phyloP scores from a whole-genome alignment of 192 early-diverging fungal species.

The Linderina pennispora region DNA sequence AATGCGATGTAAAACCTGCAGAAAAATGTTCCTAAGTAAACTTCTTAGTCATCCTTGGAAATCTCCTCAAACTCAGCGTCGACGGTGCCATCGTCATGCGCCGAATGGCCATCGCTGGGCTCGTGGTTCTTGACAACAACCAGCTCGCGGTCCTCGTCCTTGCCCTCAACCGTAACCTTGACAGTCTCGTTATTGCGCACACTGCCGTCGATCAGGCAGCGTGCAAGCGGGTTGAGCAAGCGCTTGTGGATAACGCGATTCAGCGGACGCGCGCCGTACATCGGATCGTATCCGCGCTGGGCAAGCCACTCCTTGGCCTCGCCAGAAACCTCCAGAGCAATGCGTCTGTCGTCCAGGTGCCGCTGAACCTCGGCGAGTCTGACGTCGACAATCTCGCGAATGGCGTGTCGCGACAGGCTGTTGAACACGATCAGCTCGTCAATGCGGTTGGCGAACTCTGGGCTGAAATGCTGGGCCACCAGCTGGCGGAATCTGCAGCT shows the following conservation, averaged over 20 bases:
- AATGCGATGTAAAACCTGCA: background rate
- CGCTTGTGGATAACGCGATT: constrained; percentile 62
- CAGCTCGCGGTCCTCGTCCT: constrained; percentile 10
- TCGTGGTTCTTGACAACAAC: constrained; percentile 24
- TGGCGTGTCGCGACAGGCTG: constrained; percentile 56
- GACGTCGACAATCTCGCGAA: constrained; percentile 71
- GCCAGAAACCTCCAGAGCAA: constrained; percentile 50
- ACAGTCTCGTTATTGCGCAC: constrained; percentile 51
- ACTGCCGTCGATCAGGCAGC: constrained; percentile 60
- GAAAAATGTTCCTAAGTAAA: background rate
- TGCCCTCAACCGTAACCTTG: constrained; percentile 35
- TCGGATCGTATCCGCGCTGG: constrained; percentile 59
- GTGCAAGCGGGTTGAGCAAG: constrained; percentile 48
- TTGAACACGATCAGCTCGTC: constrained; percentile 81
- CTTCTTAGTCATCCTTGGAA: background rate
- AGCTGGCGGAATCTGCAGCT: constrained; percentile 60
- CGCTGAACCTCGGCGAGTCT: constrained; percentile 59
- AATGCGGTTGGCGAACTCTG: constrained; percentile 76
- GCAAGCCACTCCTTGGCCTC: constrained; percentile 58
- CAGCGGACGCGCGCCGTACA: constrained; percentile 64
- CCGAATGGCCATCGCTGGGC: constrained; percentile 3
- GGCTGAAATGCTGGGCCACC: constrained; percentile 68
- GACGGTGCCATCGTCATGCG: constrained; percentile 4
- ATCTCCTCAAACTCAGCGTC: constrained; percentile 33
- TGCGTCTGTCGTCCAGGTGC: constrained; percentile 53